These are phyloP conservation scores for Candida mattraensis DNA, from an alignment of 805 yeast species.

Conservation along the genomic window DNA sequence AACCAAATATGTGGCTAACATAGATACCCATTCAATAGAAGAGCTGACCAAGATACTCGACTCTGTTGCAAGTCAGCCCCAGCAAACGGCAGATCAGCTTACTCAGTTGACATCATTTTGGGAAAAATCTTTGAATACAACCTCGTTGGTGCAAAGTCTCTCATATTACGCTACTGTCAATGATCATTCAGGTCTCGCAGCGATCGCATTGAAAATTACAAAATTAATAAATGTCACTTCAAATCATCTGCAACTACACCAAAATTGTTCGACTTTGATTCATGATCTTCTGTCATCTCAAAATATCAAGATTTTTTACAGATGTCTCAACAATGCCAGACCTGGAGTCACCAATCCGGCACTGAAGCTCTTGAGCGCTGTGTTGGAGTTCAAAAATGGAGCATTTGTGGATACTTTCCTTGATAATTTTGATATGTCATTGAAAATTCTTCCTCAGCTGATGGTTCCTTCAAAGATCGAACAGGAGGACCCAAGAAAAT, in stretches of 20 bases:
- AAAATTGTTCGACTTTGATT: slow-evolving; percentile 40
- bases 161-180: slow-evolving; percentile 44
- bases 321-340: slow-evolving; percentile 60
- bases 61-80: slow-evolving; percentile 14
- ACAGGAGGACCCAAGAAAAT: slow-evolving; percentile 37
- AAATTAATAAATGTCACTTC: slow-evolving; percentile 34
- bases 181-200: slow-evolving; percentile 52
- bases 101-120: slow-evolving; percentile 30
- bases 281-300: slow-evolving; percentile 51
- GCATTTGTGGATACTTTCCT: slow-evolving; percentile 55
- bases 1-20: slow-evolving; percentile 23
- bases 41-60: slow-evolving; percentile 19
- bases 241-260: slow-evolving; percentile 19
- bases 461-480: slow-evolving; percentile 54
- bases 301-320: slow-evolving; percentile 62
- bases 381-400: slow-evolving; percentile 51
- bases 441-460: slow-evolving; percentile 61
- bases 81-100: slow-evolving; percentile 29
- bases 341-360: slow-evolving; percentile 62
- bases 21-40: slow-evolving; percentile 15
- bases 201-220: slow-evolving; percentile 41
- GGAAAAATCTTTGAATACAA: slow-evolving; percentile 29
- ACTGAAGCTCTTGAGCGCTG: slow-evolving; percentile 53
- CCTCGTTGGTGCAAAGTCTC: slow-evolving; percentile 41
- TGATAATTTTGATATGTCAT: slow-evolving; percentile 65